Evolutionary conservation across 495 filamentous ascomycete genomes (phyloP), one percentile per base, ranked within the genome.

Genomic region (Venustampulla echinocandica): DNA sequence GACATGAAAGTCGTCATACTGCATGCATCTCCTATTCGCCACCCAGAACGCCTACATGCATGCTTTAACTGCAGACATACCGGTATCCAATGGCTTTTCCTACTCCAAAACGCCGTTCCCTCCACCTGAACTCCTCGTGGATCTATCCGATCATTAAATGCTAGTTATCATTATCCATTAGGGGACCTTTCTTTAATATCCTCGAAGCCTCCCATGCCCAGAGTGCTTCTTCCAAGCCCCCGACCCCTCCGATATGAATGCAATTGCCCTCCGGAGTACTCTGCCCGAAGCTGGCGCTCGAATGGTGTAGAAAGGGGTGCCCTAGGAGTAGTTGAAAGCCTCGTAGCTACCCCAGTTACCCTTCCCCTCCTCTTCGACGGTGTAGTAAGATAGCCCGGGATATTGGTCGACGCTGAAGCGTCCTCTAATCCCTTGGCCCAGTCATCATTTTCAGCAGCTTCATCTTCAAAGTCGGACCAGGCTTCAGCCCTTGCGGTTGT

Each of bases 321-420:
- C 34, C 42, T 49, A 5, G 60, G 60, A 4, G 60, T 62, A 0
- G 60, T 62, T 22, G 60, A 62, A 20, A 42, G 52, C 21, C 34
- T 48, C 22, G 46, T 67, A 10, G 70, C 70, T 30, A 78, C 54
- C 15, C 66, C 67, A 53, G 65, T 72, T 10, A 73, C 73, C 22
- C 73, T 62, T 24, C 74, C 71, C 21, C 71, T 69, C 55, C 73
- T 64, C 57, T 73, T 79, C 4, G 77, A 79, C 23, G 77, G 77
- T 5, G 77, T 80, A 33, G 61, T 69, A 42, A 78, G 50, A 55
- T 73, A 75, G 35, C 62, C 77, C 14, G 76, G 75, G 11, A 78
- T 44, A 3, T 74, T 61, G 7, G 61, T 62, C 18, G 57, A 71
- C 11, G 57, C 68, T n/a, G 64, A 41, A 28, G 39, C 37, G 14